A percentile compares a stretch with the other conserved stretches of the same genome.
Evolutionary conservation across 352 stramenopile species (phyloP).

Genomic region (Globisporangium cystogenes): DNA sequence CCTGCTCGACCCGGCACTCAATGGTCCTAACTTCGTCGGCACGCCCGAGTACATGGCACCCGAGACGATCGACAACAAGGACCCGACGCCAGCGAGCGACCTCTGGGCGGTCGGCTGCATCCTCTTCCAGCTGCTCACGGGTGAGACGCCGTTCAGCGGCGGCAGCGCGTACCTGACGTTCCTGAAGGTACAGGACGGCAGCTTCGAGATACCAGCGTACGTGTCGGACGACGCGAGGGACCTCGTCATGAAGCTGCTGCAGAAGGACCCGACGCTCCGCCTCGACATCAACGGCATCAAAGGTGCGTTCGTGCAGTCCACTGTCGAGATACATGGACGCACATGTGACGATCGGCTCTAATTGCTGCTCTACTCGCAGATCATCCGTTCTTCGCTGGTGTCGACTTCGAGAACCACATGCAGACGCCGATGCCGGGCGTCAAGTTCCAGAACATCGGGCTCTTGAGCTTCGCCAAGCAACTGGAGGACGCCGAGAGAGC

Average conservation of each 20-base stretch:
- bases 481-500: slow-evolving; percentile 34
- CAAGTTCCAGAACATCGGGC: slow-evolving; percentile 33
- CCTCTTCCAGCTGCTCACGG: slow-evolving; percentile 66
- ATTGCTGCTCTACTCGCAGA: slow-evolving; percentile 19
- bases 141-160: slow-evolving; percentile 74
- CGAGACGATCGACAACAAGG: slow-evolving; percentile 82
- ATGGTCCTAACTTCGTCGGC: slow-evolving; percentile 85
- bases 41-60: slow-evolving; percentile 87
- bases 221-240: slow-evolving; percentile 55
- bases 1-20: slow-evolving; percentile 41
- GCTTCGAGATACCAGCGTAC: slow-evolving; percentile 53
- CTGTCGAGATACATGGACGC: background rate
- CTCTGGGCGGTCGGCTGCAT: slow-evolving; percentile 82
- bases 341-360: background rate
- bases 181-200: slow-evolving; percentile 59
- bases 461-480: slow-evolving; percentile 43
- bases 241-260: slow-evolving; percentile 53
- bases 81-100: slow-evolving; percentile 50
- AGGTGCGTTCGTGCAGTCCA: slow-evolving; percentile 23
- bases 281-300: slow-evolving; percentile 50
- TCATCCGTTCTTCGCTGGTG: slow-evolving; percentile 65
- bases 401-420: slow-evolving; percentile 70
- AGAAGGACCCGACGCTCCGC: slow-evolving; percentile 31
- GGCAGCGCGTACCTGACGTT: slow-evolving; percentile 81
- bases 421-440: slow-evolving; percentile 18